phyloP scores from a whole-genome alignment of 2,329 filamentous ascomycete genomes.

The Fusarium papillatum region DNA sequence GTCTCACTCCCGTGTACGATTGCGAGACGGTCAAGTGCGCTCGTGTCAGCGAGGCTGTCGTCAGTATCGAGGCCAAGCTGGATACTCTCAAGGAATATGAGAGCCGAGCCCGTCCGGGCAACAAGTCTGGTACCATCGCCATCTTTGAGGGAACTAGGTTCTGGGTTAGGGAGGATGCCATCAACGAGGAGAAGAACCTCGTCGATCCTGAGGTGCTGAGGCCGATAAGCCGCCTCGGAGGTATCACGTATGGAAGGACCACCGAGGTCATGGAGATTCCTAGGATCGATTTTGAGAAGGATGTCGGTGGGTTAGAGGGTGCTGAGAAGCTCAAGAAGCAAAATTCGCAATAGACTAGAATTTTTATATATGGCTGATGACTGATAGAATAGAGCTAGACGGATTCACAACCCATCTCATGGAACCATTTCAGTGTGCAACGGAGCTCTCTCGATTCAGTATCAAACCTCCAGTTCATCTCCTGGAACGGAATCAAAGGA shows the following conservation, averaged over 20 bases:
- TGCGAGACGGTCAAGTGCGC: constrained; percentile 77
- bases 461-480: background rate
- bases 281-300: constrained; percentile 69
- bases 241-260: constrained; percentile 84
- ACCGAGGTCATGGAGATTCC: constrained; percentile 80
- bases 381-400: constrained; percentile 18
- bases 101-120: constrained; percentile 76
- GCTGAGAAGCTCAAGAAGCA: constrained; percentile 63
- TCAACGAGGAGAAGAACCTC: constrained; percentile 81
- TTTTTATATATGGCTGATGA: constrained; percentile 13
- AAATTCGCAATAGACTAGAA: constrained; percentile 19
- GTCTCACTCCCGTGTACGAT: constrained; percentile 77
- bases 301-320: constrained; percentile 66
- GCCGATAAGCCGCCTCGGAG: constrained; percentile 84
- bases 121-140: constrained; percentile 80
- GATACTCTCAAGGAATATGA: constrained; percentile 84
- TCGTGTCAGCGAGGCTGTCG: constrained; percentile 85
- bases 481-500: background rate
- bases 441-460: constrained; percentile 3
- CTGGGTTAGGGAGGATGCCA: constrained; percentile 90
- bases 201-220: constrained; percentile 83
- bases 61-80: constrained; percentile 85
- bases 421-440: background rate
- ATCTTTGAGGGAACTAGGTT: constrained; percentile 89
- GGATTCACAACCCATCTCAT: background rate